Evolutionary conservation across 345 rosid genomes (phyloP).

Genomic region (Cochlearia excelsa): DNA sequence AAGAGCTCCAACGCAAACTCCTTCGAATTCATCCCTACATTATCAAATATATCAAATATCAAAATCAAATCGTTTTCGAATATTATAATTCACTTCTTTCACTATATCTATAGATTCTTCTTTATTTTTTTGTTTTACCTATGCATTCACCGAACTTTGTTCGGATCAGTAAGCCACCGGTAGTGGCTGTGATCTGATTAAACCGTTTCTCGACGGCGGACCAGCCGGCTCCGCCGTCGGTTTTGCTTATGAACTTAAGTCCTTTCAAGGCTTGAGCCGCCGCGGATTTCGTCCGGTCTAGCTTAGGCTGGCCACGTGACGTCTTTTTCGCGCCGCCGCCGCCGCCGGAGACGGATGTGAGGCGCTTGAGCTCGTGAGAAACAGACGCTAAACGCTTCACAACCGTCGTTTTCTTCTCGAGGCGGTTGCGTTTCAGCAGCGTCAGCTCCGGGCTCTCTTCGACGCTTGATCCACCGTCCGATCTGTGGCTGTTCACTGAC

Average conservation of each 20-base stretch:
- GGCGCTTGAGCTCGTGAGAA: slow-evolving; percentile 57
- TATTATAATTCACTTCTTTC: not conserved
- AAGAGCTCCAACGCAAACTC: slow-evolving; percentile 71
- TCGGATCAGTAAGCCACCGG: slow-evolving; percentile 45
- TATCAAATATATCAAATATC: too few species aligned
- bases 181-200: slow-evolving; percentile 51
- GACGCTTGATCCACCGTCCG: slow-evolving; percentile 35
- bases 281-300: slow-evolving; percentile 65
- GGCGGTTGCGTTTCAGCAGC: slow-evolving; percentile 45
- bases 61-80: too few species aligned
- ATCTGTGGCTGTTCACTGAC: slow-evolving; percentile 36
- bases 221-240: slow-evolving; percentile 71
- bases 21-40: slow-evolving; percentile 68
- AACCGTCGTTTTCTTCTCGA: slow-evolving; percentile 48
- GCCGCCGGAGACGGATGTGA: slow-evolving; percentile 46
- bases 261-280: slow-evolving; percentile 66
- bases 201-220: slow-evolving; percentile 62
- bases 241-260: slow-evolving; percentile 69
- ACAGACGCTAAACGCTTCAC: slow-evolving; percentile 56
- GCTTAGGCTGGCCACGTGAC: slow-evolving; percentile 39
- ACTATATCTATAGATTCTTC: not conserved
- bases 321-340: slow-evolving; percentile 25
- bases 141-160: slow-evolving; percentile 63
- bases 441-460: slow-evolving; percentile 45
- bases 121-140: slow-evolving; percentile 32